Conservation (phyloP, 2,329 filamentous ascomycete genomes). For the Rutstroemia sp. region DNA sequence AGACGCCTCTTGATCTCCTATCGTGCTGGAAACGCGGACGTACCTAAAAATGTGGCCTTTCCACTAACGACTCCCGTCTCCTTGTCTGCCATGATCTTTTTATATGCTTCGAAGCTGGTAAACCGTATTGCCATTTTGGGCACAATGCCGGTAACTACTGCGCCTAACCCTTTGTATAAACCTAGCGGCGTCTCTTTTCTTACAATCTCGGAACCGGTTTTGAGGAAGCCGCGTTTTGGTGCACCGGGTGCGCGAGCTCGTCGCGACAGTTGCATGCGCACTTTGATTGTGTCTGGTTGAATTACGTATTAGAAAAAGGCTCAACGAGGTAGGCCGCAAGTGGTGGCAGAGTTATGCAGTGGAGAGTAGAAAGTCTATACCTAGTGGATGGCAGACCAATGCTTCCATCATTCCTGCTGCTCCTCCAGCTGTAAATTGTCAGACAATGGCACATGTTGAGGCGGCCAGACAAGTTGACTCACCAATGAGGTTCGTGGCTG, state of each 20-base stretch:
- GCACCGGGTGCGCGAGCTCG: conserved; percentile 73
- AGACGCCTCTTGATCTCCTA: not conserved
- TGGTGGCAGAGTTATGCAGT: not conserved
- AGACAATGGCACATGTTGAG: conserved; percentile 11
- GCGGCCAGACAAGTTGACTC: conserved; percentile 21
- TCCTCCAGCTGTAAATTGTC: conserved; percentile 63
- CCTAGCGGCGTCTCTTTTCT: conserved; percentile 84
- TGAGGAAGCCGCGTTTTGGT: conserved; percentile 79
- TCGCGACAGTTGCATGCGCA: conserved; percentile 95
- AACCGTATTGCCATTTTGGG: conserved; percentile 99
- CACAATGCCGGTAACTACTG: conserved; percentile 90
- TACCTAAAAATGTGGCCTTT: conserved; percentile 64
- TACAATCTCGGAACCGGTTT: conserved; percentile 80
- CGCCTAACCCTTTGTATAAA: conserved; percentile 96
- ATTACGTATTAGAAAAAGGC: not conserved
- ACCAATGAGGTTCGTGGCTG: conserved; percentile 89
- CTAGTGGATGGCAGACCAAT: conserved; percentile 86
- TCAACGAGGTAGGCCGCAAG: not conserved
- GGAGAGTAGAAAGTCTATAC: conserved; percentile 39
- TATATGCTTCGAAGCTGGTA: conserved; percentile 94
- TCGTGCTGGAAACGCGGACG: conserved; percentile 21
- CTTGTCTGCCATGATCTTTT: conserved; percentile 68
- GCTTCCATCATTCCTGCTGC: conserved; percentile 99
- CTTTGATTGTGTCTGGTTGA: conserved; percentile 84
- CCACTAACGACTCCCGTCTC: conserved; percentile 61